These are phyloP conservation scores for Calonectria naviculata DNA, from an alignment of 2,329 filamentous ascomycete species.

Conservation along the genomic window DNA sequence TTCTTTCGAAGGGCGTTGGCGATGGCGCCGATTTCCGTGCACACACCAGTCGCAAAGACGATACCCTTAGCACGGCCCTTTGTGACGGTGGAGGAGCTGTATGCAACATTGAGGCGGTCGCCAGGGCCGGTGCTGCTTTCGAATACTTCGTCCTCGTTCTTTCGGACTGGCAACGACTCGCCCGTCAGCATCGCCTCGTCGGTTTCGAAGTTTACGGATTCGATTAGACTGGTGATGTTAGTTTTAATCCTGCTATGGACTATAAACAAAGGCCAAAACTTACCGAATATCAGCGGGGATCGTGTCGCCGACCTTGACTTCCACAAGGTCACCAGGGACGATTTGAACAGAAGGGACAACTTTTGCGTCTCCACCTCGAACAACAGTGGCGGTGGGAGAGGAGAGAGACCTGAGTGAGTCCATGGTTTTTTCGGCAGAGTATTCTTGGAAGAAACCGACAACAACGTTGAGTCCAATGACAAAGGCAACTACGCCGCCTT, in stretches of 20 bases:
- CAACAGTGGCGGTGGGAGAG: conserved; percentile 56
- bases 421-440: conserved; percentile 61
- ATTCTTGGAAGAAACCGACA: conserved; percentile 61
- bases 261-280: background rate
- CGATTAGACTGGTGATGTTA: conserved; percentile 51
- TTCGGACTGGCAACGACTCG: conserved; percentile 70
- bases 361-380: conserved; percentile 54
- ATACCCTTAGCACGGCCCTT: conserved; percentile 70
- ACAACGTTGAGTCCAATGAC: conserved; percentile 69
- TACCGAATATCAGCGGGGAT: conserved; percentile 66
- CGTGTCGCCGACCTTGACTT: conserved; percentile 68
- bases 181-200: conserved; percentile 75
- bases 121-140: conserved; percentile 57
- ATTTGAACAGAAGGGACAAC: conserved; percentile 55
- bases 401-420: conserved; percentile 58
- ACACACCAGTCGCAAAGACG: conserved; percentile 70
- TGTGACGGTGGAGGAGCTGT: conserved; percentile 71
- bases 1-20: conserved; percentile 59
- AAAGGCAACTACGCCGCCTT: conserved; percentile 69
- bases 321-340: conserved; percentile 68
- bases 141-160: conserved; percentile 59
- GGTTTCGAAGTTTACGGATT: conserved; percentile 74
- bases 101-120: conserved; percentile 71
- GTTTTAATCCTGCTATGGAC: background rate
- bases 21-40: conserved; percentile 72